Base-by-base conservation (phyloP, 495 filamentous ascomycete genomes). In the Penicillium canescens region DNA sequence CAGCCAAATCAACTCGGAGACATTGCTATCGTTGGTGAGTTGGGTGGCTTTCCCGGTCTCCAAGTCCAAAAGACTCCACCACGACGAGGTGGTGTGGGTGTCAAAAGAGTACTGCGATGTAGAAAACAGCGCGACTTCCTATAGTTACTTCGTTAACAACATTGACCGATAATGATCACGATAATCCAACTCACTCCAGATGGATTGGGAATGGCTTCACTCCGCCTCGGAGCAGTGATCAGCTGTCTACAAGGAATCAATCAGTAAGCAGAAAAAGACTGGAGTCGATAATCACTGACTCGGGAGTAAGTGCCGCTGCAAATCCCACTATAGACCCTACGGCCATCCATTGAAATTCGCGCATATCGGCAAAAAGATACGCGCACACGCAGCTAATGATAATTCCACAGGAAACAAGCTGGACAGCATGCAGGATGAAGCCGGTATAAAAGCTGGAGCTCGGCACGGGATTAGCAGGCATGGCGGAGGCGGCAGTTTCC, bases 41-140 rank as follows among this genome's bases (percentile, higher is more conserved):
- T 60, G 49, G 4, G 54, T 68, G 46, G 69, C 65, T 3, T 71
- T 60, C 2, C 76, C 74, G 11, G 71, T 65, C 21, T 66, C 53
- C 18, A 80, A 34, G 54, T 78, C 71, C 12, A 80, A 46, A 43
- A 76, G 23, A 28, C 70, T 67, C 69, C 71, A 75, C 46, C 47
- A 62, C 0, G 68, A 55, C 7, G 60, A 63, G 10, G 61, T 51
- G 7, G 58, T 44, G 48, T 78, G 71, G 0, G 68, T 62, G 1
- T 75, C 63, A 56, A 78, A 80, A 1, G 76, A 80, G 57, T 80
- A 80, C 38, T 75, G 65, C 1, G 72, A 70, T 9, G 61, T 55
- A 3, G 68, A 69, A 64, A 74, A 74, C 24, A 72, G 8, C 0
- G 67, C 68, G 14, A 65, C 52, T 50, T 63, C 53, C 68, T 71